Base-by-base conservation (phyloP, 2,329 filamentous ascomycete genomes). In the Immersiporthe knoxdaviesiana region DNA sequence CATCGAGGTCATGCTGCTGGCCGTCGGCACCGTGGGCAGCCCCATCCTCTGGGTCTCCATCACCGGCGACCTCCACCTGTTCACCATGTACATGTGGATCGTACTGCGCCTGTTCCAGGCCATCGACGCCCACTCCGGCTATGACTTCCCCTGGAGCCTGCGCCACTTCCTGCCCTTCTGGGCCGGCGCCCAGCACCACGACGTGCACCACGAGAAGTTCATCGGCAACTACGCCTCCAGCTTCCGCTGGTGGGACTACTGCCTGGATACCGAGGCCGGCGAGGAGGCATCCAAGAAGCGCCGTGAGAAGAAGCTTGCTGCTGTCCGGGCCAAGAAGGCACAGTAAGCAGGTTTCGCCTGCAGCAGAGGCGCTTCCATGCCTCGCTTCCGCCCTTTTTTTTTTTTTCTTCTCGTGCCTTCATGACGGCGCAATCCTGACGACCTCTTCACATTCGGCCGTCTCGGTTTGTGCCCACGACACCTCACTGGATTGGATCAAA, bases 61-160 rank as follows among this genome's bases (percentile, higher is more conserved):
- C 76, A 97, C 94, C 59, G 89, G 90, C 73, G 90, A 99, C 73
- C 86, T 99, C 50, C 96, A 99, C 82, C 92, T 99, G 72, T 80
- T 97, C 79, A 99, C 96, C 76, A 98, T 99, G 94, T 99, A 98
- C 83, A 78, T 91, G 73, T 99, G 96, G 96, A 98, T 99, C 77
- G 85, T 93, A 66, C 85, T 94, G 74, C 94, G 96, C 75, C 86
- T 99, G 27, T 97, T 97, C 88, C 96, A 99, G 84, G 96, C 96
- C 76, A 97, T 99, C 79, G 96, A 99, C 79, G 92, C 96, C 39
- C 96, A 99, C 85, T 96, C 92, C 76, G 96, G 96, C 73, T 99
- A 98, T 81, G 96, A 99, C 79, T 98, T 99, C 83, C 96, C 96
- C 71, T 99, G 94, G 94, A 95, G 91, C 77, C 83, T 99, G 82